These are phyloP conservation scores for Pichia californica DNA, from an alignment of 805 yeast genomes.

Conservation along the genomic window DNA sequence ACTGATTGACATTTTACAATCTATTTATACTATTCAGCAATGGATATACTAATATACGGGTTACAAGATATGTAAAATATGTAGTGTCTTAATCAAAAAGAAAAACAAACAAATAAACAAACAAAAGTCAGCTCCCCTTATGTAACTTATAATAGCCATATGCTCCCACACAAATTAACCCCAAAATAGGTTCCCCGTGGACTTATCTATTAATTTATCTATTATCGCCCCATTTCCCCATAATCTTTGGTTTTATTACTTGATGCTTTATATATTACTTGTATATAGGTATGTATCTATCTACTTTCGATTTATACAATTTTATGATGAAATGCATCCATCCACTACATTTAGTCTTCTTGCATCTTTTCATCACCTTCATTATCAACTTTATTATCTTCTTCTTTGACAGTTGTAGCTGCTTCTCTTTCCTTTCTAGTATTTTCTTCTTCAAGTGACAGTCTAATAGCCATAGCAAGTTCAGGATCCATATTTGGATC, in stretches of 20 bases:
- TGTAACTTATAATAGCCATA: no score
- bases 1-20: not conserved
- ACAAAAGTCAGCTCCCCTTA: no score
- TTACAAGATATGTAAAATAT: no score
- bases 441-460: conserved; percentile 92
- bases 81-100: no score
- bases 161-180: no score
- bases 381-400: conserved; percentile 11
- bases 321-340: not conserved
- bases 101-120: no score
- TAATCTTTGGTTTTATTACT: no score
- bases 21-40: not conserved
- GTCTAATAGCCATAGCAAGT: conserved; percentile 87
- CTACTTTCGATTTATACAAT: not conserved
- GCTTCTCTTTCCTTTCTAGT: conserved; percentile 76
- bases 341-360: conserved; percentile 2
- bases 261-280: no score
- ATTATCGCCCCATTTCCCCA: no score
- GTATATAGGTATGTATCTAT: no score
- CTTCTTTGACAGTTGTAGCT: conserved; percentile 20
- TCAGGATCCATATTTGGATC: conserved; percentile 97
- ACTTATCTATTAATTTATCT: no score
- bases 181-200: no score
- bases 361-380: conserved; percentile 14
- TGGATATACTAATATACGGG: not conserved